Evolutionary conservation across 768 basidiomycete species (phyloP).

Genomic region (Mrakia gelida): DNA sequence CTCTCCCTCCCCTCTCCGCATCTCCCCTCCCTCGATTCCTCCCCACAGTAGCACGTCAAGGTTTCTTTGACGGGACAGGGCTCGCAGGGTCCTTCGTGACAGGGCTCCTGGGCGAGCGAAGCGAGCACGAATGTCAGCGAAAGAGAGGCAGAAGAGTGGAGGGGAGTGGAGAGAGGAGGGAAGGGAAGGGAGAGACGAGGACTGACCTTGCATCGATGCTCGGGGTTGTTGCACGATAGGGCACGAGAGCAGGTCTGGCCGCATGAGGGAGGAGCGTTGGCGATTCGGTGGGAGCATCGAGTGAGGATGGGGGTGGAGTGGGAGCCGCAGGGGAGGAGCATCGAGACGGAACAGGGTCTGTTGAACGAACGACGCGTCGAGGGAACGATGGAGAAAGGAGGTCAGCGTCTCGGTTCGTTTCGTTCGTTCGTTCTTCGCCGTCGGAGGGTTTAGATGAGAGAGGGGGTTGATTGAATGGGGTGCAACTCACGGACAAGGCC

Average conservation of each 20-base stretch:
- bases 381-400: background rate
- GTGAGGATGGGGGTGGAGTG: conserved; percentile 57
- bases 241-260: conserved; percentile 50
- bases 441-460: background rate
- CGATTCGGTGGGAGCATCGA: conserved; percentile 53
- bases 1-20: conserved; percentile 54
- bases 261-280: conserved; percentile 54
- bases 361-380: background rate
- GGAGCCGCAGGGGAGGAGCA: conserved; percentile 74
- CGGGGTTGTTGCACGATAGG: conserved; percentile 38
- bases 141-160: conserved; percentile 23
- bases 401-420: no score
- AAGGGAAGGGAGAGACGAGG: background rate
- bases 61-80: conserved; percentile 57
- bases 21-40: conserved; percentile 53
- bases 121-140: background rate
- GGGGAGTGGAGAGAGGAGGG: no score
- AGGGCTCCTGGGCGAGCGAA: conserved; percentile 43
- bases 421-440: no score
- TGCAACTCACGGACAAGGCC: conserved; percentile 67
- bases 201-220: conserved; percentile 59
- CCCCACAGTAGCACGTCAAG: conserved; percentile 76
- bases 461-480: background rate
- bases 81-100: conserved; percentile 72
- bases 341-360: conserved; percentile 71